Conservation (phyloP, 495 filamentous ascomycete genomes). For the Amphirosellinia nigrospora region DNA sequence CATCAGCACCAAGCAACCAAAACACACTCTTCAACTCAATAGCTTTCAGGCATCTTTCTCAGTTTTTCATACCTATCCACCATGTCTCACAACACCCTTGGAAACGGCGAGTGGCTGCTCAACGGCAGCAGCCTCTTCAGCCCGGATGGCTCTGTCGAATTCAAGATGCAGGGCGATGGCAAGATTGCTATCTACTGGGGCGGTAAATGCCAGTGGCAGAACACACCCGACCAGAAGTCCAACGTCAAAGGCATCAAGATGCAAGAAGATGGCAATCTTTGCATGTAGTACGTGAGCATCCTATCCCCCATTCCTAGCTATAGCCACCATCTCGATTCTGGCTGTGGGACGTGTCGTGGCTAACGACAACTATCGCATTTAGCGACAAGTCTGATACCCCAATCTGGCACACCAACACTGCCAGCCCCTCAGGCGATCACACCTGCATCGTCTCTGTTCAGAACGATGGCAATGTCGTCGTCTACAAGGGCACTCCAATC, state of each 20-base stretch:
- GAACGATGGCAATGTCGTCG: constrained; percentile 37
- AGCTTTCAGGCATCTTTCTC: not conserved
- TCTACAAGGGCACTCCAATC: constrained; percentile 37
- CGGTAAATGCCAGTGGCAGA: constrained; percentile 35
- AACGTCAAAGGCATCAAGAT: constrained; percentile 36
- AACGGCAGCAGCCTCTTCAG: constrained; percentile 36
- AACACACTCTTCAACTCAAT: not conserved
- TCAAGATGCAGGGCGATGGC: constrained; percentile 39
- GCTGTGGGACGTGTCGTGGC: not conserved
- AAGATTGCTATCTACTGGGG: constrained; percentile 38
- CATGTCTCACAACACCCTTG: constrained; percentile 37
- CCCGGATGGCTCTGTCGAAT: constrained; percentile 31
- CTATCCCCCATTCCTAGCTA: not conserved
- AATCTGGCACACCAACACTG: constrained; percentile 35
- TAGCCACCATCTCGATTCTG: not conserved
- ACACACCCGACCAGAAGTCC: constrained; percentile 32
- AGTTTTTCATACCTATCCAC: not conserved
- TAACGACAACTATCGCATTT: constrained; percentile 9
- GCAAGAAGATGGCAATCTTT: constrained; percentile 38
- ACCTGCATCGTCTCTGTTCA: constrained; percentile 33
- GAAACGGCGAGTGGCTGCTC: constrained; percentile 39
- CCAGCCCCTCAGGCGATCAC: constrained; percentile 23
- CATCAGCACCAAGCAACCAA: not conserved
- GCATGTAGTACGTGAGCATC: constrained; percentile 35
- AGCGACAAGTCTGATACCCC: constrained; percentile 31